Evolutionary conservation across 2,329 filamentous ascomycete genomes (phyloP).

Genomic region (Aspergillus persii): DNA sequence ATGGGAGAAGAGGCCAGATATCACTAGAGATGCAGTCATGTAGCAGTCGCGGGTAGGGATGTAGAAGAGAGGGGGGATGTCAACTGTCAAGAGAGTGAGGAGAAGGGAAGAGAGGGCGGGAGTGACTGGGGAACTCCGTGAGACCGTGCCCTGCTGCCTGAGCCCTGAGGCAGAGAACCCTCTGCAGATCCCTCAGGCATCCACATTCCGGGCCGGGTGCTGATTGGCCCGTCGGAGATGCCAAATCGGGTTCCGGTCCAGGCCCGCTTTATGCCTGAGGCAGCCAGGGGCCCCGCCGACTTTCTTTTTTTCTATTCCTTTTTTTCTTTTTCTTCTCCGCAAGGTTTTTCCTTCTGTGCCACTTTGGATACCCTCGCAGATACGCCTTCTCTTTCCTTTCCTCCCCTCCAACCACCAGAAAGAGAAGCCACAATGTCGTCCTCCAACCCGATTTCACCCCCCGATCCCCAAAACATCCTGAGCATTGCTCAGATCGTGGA

Average conservation of each 20-base stretch:
- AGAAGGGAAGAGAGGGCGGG: not conserved
- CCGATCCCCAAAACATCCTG: slow-evolving; percentile 28
- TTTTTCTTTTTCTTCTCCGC: slow-evolving; percentile 1
- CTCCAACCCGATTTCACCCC: not conserved
- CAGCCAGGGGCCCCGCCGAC: not conserved
- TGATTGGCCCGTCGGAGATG: slow-evolving; percentile 18
- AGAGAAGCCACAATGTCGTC: slow-evolving; percentile 1
- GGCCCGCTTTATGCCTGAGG: slow-evolving; percentile 4
- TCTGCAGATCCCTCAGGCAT: slow-evolving; percentile 24
- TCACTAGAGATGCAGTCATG: not conserved
- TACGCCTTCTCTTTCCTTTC: not conserved
- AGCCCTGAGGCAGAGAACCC: not conserved
- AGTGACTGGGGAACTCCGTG: not conserved
- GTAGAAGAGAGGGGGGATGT: not conserved
- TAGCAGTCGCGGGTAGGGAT: too few species aligned
- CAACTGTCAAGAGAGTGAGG: not conserved
- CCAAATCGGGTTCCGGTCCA: not conserved
- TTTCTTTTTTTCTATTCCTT: not conserved
- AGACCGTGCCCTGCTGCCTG: slow-evolving; percentile 8
- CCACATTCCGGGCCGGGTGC: slow-evolving; percentile 18
- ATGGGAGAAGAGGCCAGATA: not conserved
- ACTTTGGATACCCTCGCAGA: not conserved
- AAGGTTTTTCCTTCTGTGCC: not conserved
- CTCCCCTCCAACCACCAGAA: not conserved
- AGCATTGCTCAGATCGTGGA: slow-evolving; percentile 46